A percentile compares a stretch with the other conserved stretches of the same genome.
Conservation (phyloP, 2,329 filamentous ascomycete species). For the Colletotrichum plurivorum region DNA sequence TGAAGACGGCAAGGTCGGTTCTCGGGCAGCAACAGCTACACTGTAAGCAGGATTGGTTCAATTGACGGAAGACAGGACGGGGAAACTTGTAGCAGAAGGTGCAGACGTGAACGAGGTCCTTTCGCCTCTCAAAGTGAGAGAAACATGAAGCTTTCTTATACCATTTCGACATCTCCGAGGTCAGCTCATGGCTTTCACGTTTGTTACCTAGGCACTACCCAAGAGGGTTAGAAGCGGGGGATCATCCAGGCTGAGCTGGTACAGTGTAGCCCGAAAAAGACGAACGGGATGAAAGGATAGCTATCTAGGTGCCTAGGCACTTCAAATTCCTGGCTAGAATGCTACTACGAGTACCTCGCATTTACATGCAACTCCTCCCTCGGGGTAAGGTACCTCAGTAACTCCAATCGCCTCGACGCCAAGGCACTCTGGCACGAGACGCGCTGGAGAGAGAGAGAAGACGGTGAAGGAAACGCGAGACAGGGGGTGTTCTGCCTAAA, state of each 20-base stretch:
- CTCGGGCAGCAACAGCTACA: too few species aligned
- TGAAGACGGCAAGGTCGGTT: neutral
- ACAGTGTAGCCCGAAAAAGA: too few species aligned
- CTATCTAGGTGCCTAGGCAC: too few species aligned
- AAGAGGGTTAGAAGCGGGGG: neutral
- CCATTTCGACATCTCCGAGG: neutral
- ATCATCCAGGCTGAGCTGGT: slow-evolving; percentile 3
- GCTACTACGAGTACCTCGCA: neutral
- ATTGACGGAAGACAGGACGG: slow-evolving; percentile 11
- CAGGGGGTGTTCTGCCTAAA: slow-evolving; percentile 40
- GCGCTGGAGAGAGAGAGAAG: slow-evolving; percentile 9
- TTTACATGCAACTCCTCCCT: neutral
- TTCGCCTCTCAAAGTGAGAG: neutral
- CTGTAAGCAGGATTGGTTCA: neutral
- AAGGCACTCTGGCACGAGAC: slow-evolving; percentile 22
- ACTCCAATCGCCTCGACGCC: slow-evolving; percentile 1
- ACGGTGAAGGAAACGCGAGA: slow-evolving; percentile 12
- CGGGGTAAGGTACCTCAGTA: neutral
- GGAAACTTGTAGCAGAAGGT: too few species aligned
- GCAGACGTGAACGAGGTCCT: too few species aligned
- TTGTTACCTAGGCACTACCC: neutral
- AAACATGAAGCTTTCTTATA: slow-evolving; percentile 35
- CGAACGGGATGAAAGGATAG: too few species aligned
- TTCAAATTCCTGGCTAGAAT: too few species aligned
- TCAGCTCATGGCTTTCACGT: slow-evolving; percentile 3